phyloP scores from a whole-genome alignment of 352 stramenopile species.

The Saprolegnia diclina region DNA sequence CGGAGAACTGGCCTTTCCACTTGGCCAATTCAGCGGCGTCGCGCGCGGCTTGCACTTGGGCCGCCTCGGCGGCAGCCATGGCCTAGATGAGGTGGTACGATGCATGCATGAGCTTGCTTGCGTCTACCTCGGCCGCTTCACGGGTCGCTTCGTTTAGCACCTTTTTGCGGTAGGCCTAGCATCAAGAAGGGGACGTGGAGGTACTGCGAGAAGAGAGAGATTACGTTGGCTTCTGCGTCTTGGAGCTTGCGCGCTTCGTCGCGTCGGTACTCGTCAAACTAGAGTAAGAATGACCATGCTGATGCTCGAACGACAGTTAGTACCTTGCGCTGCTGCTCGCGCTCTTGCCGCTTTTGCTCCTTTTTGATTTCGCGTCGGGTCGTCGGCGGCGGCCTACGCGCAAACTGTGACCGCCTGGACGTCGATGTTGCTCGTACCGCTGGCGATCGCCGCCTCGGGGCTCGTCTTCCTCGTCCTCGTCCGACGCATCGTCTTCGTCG shows the following conservation, averaged over 20 bases:
- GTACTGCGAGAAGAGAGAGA: neutral
- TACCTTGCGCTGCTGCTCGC: constrained; percentile 64
- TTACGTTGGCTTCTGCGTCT: constrained; percentile 55
- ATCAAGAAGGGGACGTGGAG: neutral
- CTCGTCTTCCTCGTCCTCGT: constrained; percentile 30
- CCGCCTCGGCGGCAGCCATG: neutral
- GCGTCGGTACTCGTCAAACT: constrained; percentile 67
- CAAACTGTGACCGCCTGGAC: neutral
- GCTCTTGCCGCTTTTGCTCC: constrained; percentile 68
- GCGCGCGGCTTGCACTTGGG: constrained; percentile 43
- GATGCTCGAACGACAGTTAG: neutral
- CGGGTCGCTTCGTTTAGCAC: constrained; percentile 33
- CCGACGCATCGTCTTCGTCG: constrained; percentile 29
- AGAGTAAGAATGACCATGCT: constrained; percentile 2
- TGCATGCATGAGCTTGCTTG: neutral
- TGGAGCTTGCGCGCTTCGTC: constrained; percentile 48
- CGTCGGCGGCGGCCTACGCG: constrained; percentile 29
- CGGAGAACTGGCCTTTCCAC: constrained; percentile 70
- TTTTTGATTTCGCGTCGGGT: constrained; percentile 76
- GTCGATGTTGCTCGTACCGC: neutral
- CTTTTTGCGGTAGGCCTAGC: constrained; percentile 7
- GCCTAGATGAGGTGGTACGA: neutral
- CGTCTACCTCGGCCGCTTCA: constrained; percentile 32
- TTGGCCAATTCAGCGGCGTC: constrained; percentile 67
- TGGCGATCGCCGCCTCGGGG: constrained; percentile 33